phyloP scores from a whole-genome alignment of 2,329 filamentous ascomycete species.

The Fusarium ambrosium region DNA sequence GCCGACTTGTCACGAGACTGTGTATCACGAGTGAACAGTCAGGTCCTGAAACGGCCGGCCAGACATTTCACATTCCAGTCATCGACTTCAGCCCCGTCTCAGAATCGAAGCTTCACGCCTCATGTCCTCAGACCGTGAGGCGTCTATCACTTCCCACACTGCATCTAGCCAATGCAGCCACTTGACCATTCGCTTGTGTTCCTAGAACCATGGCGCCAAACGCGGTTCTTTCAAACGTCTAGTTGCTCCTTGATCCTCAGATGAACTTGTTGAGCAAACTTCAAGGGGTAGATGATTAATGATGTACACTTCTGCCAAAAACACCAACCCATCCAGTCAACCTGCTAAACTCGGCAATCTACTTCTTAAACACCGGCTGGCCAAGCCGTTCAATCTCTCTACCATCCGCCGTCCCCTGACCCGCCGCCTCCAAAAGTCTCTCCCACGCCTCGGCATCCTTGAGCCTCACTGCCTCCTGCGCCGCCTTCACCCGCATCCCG shows the following conservation, averaged over 20 bases:
- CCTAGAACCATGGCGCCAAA: conserved; percentile 10
- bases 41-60: conserved; percentile 22
- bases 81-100: conserved; percentile 3
- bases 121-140: conserved; percentile 1
- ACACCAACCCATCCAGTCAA: conserved; percentile 1
- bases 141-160: background rate
- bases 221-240: conserved; percentile 2
- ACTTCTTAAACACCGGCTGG: conserved; percentile 68
- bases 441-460: conserved; percentile 85
- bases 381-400: conserved; percentile 86
- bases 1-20: conserved; percentile 28
- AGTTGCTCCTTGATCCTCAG: background rate
- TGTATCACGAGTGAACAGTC: conserved; percentile 24
- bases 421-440: conserved; percentile 79
- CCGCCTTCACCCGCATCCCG: conserved; percentile 88
- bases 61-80: conserved; percentile 18
- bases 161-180: conserved; percentile 15
- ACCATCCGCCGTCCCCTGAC: conserved; percentile 73
- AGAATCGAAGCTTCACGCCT: conserved; percentile 11
- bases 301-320: conserved; percentile 23
- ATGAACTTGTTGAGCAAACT: background rate
- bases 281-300: background rate
- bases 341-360: conserved; percentile 11
- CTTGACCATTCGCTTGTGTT: conserved; percentile 4
- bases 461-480: conserved; percentile 87